A percentile compares a stretch with the other conserved stretches of the same genome.
Conservation (phyloP, 805 yeast genomes). For the Spathaspora boniae region DNA sequence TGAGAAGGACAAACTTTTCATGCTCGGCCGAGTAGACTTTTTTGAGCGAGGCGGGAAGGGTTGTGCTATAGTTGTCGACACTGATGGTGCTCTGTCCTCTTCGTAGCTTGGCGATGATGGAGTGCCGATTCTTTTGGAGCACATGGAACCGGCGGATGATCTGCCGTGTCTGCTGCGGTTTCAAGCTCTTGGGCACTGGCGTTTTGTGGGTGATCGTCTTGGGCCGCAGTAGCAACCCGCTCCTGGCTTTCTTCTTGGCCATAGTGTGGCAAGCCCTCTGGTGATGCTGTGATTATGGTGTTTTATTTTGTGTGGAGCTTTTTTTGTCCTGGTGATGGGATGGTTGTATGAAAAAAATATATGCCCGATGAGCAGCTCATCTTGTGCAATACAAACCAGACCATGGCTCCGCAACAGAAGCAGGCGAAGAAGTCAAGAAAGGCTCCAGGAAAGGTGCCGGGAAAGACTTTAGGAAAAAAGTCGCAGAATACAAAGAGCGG, state of each 20-base stretch:
- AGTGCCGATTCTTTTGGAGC: slow-evolving; percentile 53
- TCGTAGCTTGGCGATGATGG: slow-evolving; percentile 33
- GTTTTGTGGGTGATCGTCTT: slow-evolving; percentile 28
- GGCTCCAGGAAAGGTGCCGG: too few species aligned
- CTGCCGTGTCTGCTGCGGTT: slow-evolving; percentile 69
- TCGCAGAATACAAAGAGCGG: slow-evolving; percentile 3
- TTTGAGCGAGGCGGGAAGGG: too few species aligned
- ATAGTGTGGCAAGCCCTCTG: slow-evolving; percentile 6
- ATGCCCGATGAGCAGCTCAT: slow-evolving; percentile 2
- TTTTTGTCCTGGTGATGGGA: background rate
- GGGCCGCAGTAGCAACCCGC: slow-evolving; percentile 28
- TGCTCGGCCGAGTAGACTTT: slow-evolving; percentile 2
- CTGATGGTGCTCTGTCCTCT: slow-evolving; percentile 19
- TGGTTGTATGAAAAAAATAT: background rate
- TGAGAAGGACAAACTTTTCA: slow-evolving; percentile 1
- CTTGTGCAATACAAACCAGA: background rate
- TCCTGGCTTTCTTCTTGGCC: slow-evolving; percentile 14
- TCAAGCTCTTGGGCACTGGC: slow-evolving; percentile 44
- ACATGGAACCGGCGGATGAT: slow-evolving; percentile 77
- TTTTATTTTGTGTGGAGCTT: background rate
- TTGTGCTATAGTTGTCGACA: slow-evolving; percentile 18
- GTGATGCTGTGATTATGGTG: slow-evolving; percentile 1
- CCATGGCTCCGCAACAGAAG: slow-evolving; percentile 7
- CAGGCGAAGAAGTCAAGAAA: background rate
- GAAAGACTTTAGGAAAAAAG: slow-evolving; percentile 2